Conservation (phyloP, 345 rosid genomes). For the Heritiera fomes region DNA sequence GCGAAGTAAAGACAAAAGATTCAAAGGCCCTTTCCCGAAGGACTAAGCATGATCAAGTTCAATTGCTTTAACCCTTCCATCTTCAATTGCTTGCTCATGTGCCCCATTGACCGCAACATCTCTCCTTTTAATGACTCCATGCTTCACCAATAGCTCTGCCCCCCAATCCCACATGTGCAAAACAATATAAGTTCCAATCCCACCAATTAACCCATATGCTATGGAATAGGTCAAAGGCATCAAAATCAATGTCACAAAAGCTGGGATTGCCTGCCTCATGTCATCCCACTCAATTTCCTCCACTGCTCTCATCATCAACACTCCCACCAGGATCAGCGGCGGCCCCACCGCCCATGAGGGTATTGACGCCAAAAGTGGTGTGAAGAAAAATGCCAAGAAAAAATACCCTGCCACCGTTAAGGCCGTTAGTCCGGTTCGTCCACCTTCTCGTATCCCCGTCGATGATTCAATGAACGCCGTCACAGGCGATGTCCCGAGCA, state of each 20-base stretch:
- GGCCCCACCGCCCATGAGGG: slow-evolving; percentile 99
- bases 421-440: slow-evolving; percentile 85
- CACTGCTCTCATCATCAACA: slow-evolving; percentile 92
- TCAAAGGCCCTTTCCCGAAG: background rate
- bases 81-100: slow-evolving; percentile 13
- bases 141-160: slow-evolving; percentile 35
- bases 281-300: slow-evolving; percentile 87
- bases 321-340: slow-evolving; percentile 86
- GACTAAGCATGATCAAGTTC: slow-evolving; percentile 35
- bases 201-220: slow-evolving; percentile 87
- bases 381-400: slow-evolving; percentile 74
- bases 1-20: background rate
- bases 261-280: slow-evolving; percentile 91
- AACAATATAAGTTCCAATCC: slow-evolving; percentile 77
- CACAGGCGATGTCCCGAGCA: slow-evolving; percentile 93
- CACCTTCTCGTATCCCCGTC: slow-evolving; percentile 88
- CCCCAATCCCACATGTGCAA: slow-evolving; percentile 79
- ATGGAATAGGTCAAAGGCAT: slow-evolving; percentile 91
- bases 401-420: slow-evolving; percentile 79
- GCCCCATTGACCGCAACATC: slow-evolving; percentile 27
- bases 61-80: slow-evolving; percentile 30
- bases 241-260: slow-evolving; percentile 72
- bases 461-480: slow-evolving; percentile 85
- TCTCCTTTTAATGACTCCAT: slow-evolving; percentile 43
- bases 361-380: slow-evolving; percentile 83